Base-by-base conservation (phyloP, 192 early-diverging fungal genomes). In the Coemansia sp. region DNA sequence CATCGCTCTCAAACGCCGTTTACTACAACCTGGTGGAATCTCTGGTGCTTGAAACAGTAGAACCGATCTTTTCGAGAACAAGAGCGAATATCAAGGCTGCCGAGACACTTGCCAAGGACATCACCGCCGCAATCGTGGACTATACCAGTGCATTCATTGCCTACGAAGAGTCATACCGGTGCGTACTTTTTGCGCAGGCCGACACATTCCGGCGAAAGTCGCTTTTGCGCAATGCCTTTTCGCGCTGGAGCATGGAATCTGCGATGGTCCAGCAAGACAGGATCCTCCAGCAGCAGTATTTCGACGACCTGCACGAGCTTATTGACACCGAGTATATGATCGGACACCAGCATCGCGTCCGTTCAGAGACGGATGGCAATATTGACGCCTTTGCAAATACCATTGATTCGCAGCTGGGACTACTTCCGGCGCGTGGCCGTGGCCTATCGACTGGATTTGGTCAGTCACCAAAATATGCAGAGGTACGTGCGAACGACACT, bases 141-240 rank as follows among this genome's bases (percentile, higher is more conserved):
- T 81, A 81, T 43, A 76, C 73, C 2, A 66, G 69, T 9, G 78
- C 73, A 1, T 81, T 81, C 48, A 58, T 76, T 4, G 73, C 65
- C 0, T 81, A 81, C 56, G 78, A 81, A 44, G 73, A 70, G 56
- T 46, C 78, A 3, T 81, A 76, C 39, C 63, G 78, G 4, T 57
- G 60, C 16, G 62, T 76, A n/a, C 10, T 73, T 34, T 21, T 62
- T 43, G 71, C 79, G 18, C 69, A 76, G 41, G 79, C 79, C 2
- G 68, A 82, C 24, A n/a, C 64, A 10, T 73, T 82, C 39, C 79
- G 71, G 12, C 58, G 60, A 20, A 58, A 20, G 16, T 12, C 71
- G 39, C n/a, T 68, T 20, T 43, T 69, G 65, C 66, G 75, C 5
- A 9, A 21, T 12, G 75, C 44, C n/a, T n/a, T 82, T 43, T 49